These are phyloP conservation scores for Phytopythium kandeliae DNA, from an alignment of 352 stramenopile species.

Conservation along the genomic window DNA sequence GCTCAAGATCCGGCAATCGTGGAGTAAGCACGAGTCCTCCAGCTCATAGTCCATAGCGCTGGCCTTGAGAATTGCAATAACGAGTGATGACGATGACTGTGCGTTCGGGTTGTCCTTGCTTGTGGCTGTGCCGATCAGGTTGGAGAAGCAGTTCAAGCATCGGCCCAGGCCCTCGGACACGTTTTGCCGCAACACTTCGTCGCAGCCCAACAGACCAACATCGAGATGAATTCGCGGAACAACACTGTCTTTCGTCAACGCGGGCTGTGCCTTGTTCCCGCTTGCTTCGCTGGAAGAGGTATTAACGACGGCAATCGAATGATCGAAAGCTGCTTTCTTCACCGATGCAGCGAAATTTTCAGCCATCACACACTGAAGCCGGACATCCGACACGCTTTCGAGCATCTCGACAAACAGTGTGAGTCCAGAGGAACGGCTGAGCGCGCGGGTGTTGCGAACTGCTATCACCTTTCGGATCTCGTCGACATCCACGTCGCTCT, in stretches of 20 bases:
- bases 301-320: constrained; percentile 20
- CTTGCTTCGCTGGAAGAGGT: background rate
- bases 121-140: constrained; percentile 12
- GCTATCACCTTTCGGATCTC: constrained; percentile 45
- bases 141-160: constrained; percentile 31
- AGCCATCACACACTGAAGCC: constrained; percentile 30
- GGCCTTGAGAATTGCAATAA: constrained; percentile 43
- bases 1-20: constrained; percentile 52
- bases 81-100: constrained; percentile 15
- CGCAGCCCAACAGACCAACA: constrained; percentile 43
- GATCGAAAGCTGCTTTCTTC: constrained; percentile 27
- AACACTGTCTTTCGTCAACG: constrained; percentile 7
- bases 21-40: constrained; percentile 65
- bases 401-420: constrained; percentile 33
- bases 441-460: constrained; percentile 40
- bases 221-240: constrained; percentile 51
- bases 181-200: constrained; percentile 30
- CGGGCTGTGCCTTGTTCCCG: constrained; percentile 1
- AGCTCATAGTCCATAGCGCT: constrained; percentile 71
- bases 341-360: constrained; percentile 45
- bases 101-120: background rate
- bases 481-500: constrained; percentile 65
- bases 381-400: constrained; percentile 14
- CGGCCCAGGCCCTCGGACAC: constrained; percentile 45
- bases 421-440: constrained; percentile 37